Base-by-base conservation (phyloP, 2,329 filamentous ascomycete species). In the Fusarium sp. region DNA sequence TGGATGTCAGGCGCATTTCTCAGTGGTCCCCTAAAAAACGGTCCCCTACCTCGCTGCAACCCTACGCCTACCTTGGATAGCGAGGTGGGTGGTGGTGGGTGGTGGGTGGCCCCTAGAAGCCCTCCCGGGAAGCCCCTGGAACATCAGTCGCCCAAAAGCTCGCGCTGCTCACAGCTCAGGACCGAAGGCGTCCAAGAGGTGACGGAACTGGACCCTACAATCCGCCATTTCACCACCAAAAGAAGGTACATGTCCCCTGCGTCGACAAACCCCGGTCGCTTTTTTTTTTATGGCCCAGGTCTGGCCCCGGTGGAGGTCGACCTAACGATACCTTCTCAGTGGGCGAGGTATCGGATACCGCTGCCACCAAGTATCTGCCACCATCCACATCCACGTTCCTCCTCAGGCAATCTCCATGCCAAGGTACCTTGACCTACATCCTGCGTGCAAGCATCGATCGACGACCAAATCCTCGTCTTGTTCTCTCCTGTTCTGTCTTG, bases 101-200 rank as follows among this genome's bases (percentile, higher is more conserved):
- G 23, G 23, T 23, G 23, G 23, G 23, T 23, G 57, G 59, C 63
- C 57, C 62, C 58, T 70, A 70, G 43, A 46, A 57, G 65, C 62
- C 66, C 57, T 52, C 50, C 62, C 62, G 53, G 66, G 58, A 64
- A 70, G 55, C 66, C 68, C 68, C 68, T 70, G 67, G 67, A 64
- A 47, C 46, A 53, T 39, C 52, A 30, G 51, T 56, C 61, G 51
- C 60, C 62, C 53, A 51, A 63, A 67, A 63, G 53, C 41, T 61
- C 28, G n/a, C 53, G 48, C n/a, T 39, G 18, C 39, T 69, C 66
- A 23, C 66, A 68, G 51, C 54, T 50, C 41, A 64, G 62, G 53
- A 37, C 46, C 63, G 47, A 65, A 65, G 60, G 47, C 60, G 60
- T 65, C 60, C 47, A 63, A 39, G 28, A 55, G 23, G 43, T 60